Evolutionary conservation across 352 stramenopile genomes (phyloP).

Genomic region (Pythium dissimile): DNA sequence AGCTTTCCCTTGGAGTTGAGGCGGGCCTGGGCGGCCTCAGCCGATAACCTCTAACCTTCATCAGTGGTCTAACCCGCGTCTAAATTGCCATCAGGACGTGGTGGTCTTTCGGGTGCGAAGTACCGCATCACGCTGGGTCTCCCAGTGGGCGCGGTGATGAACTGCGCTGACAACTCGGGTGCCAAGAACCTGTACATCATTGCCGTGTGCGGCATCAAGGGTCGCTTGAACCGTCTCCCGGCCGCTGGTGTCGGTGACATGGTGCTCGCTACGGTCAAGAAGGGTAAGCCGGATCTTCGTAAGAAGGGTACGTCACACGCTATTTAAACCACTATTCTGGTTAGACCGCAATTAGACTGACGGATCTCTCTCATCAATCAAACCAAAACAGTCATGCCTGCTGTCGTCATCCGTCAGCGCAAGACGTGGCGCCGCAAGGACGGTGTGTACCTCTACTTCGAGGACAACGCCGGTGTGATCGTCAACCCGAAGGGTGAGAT

Average conservation of each 20-base stretch:
- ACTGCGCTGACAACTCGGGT: constrained; percentile 99
- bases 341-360: background rate
- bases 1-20: too few relatives aligned
- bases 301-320: constrained; percentile 91
- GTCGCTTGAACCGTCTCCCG: constrained; percentile 98
- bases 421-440: constrained; percentile 99
- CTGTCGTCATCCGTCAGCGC: constrained; percentile 98
- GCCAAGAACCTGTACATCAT: constrained; percentile 99
- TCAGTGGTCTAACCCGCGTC: background rate
- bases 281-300: constrained; percentile 99
- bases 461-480: constrained; percentile 99
- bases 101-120: constrained; percentile 97
- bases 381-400: constrained; percentile 98
- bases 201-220: constrained; percentile 98
- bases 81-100: constrained; percentile 82
- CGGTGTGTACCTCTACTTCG: constrained; percentile 99
- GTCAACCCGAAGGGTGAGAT: constrained; percentile 99
- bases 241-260: constrained; percentile 99
- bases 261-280: constrained; percentile 99
- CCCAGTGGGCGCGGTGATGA: constrained; percentile 97
- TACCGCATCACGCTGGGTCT: constrained; percentile 99
- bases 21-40: background rate
- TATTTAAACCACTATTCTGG: background rate
- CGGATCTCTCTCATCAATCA: background rate
- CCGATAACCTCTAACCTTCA: background rate